Conservation (phyloP, 1,284 basidiomycete species). For the Volvariella surrecta region DNA sequence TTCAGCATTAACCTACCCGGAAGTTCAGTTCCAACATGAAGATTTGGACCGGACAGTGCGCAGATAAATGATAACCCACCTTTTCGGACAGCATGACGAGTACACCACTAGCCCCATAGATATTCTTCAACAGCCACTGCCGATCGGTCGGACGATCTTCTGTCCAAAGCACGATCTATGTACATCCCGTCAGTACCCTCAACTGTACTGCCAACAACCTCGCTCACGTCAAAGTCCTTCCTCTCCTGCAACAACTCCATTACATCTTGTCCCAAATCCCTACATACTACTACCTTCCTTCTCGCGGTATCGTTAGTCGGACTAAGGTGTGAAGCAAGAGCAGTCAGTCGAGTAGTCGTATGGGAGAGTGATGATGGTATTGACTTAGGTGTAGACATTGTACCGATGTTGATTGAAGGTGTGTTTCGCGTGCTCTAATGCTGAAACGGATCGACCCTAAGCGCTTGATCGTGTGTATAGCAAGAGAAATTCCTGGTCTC, state of each 20-base stretch:
- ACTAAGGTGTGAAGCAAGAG: conserved; percentile 17
- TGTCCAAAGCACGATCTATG: conserved; percentile 65
- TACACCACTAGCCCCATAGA: conserved; percentile 55
- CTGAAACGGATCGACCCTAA: too few species aligned
- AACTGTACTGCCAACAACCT: neutral
- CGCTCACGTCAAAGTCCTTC: conserved; percentile 45
- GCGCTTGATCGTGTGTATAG: too few species aligned
- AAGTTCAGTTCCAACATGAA: too few species aligned
- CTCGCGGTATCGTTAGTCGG: conserved; percentile 13
- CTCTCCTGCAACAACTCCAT: conserved; percentile 52
- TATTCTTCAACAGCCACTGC: conserved; percentile 74
- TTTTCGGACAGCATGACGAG: conserved; percentile 70
- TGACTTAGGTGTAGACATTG: too few species aligned
- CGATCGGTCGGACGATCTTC: conserved; percentile 58
- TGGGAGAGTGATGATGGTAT: too few species aligned
- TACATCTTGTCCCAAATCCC: conserved; percentile 62
- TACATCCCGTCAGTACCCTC: conserved; percentile 2
- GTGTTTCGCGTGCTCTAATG: too few species aligned
- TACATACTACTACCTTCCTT: conserved; percentile 58
- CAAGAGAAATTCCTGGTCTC: too few species aligned
- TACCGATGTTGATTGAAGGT: too few species aligned
- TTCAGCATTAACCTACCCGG: conserved; percentile 58
- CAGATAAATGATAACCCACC: conserved; percentile 24
- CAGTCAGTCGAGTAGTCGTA: conserved; percentile 22
- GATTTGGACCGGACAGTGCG: neutral